Evolutionary conservation across 2,329 filamentous ascomycete species (phyloP), one percentile per base, ranked within the genome.

Genomic region (Aspergillus sp.): DNA sequence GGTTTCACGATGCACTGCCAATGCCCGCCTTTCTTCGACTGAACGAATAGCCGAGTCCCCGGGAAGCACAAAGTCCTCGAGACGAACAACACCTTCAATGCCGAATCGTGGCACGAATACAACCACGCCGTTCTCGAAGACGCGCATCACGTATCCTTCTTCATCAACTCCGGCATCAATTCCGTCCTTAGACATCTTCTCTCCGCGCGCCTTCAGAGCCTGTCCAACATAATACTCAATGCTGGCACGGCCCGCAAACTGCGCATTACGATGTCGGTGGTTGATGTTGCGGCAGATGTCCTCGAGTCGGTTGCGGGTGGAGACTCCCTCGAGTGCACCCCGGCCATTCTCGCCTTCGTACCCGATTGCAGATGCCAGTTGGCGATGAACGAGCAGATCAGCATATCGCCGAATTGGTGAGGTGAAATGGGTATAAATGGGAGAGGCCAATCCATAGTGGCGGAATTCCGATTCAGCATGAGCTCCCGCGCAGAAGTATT

Each of bases 351-450:
- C 66, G 36, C 66, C 66, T 44, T 70, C 90, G 73, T 97, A 97
- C 46, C 86, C 88, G 60, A 98, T 97, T 28, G 93, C 90, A 7
- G 93, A 91, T 0, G 93, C 91, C 41, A 98, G 83, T 72, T 98
- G 93, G 10, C 91, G 80, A 67, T 98, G 91, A 5, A 89, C 91
- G 44, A 95, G 83, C 3, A 98, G 79, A 72, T 98, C 93, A n/a
- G 91, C 91, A 65, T 98, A 98, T 28, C 94, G 88, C 46, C 93
- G 87, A 64, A 98, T 98, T 4, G 93, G 94, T 4, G 88, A 94
- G 0, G 93, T 98, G 70, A 98, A 98, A 68, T 98, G 93, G 2
- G 93, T 98, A 73, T 98, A 98, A 64, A 98, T 98, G 60, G 94
- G 88, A 4, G 86, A 90, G 0, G 94, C 94, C 31, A 98, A 83